Base-by-base conservation (phyloP, 2,329 filamentous ascomycete species). In the Apiospora pterosperma region DNA sequence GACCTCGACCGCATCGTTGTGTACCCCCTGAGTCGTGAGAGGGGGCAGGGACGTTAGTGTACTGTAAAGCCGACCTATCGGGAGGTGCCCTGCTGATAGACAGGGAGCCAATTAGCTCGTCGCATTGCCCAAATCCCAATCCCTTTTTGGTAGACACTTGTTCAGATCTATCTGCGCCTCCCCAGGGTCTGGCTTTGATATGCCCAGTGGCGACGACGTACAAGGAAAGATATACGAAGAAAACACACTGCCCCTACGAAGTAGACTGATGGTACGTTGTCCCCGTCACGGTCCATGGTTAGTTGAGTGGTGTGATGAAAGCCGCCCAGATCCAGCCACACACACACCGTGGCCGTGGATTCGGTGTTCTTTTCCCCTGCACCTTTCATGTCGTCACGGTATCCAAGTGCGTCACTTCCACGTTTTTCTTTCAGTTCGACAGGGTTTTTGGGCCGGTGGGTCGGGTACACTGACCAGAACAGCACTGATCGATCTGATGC, bases 1-100 rank as follows among this genome's bases (percentile, higher is more conserved):
- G 86, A 89, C 69, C 70, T 89, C 25, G 86, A 89, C 67, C 78
- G 80, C 16, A 83, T 89, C 68, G 80, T 88, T 1, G 86, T 89
- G 0, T 88, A 88, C 72, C 86, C 1, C 76, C 84, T 0, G 85
- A 88, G 73, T 66, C 68, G 38, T 70, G 67, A 55, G 2, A 44
- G 11, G 16, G 38, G n/a, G 16, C 23, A 14, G 23, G 28, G 28
- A 48, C 2, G 42, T 16, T 11, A 23, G 21, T 48, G 19, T 21
- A 31, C n/a, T n/a, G n/a, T n/a, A n/a, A n/a, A 31, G 48, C 16
- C 48, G 28, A n/a, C 48, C 28, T 55, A 55, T 34, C 48, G 48
- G 48, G 21, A 34, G 16, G 25, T 55, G 48, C 28, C 48, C 48
- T n/a, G 28, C 21, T 34, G 48, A 34, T n/a, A 8, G 48, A 12